Percentiles rank a stretch among this genome's conserved stretches.
Evolutionary conservation across 2,329 filamentous ascomycete genomes (phyloP).

Genomic region (Pseudopyricularia javanii): DNA sequence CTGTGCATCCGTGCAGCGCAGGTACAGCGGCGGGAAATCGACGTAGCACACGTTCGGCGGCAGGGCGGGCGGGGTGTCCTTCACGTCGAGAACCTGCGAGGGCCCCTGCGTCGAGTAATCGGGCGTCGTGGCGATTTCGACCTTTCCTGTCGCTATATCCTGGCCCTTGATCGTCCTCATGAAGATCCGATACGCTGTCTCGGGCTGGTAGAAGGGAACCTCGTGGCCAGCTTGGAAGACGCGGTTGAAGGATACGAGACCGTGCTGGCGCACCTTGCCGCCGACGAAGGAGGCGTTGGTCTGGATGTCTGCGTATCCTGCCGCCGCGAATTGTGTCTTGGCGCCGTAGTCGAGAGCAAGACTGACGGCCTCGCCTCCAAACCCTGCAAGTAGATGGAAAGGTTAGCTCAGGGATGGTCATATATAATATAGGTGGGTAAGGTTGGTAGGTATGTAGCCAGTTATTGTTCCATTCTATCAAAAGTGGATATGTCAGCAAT

Average conservation of each 20-base stretch:
- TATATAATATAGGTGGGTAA: too few species aligned
- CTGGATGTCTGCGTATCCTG: slow-evolving; percentile 53
- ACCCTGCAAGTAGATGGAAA: slow-evolving; percentile 18
- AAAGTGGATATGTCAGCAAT: neutral
- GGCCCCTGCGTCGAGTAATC: neutral
- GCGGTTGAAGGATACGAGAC: slow-evolving; percentile 47
- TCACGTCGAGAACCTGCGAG: neutral
- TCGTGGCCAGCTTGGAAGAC: slow-evolving; percentile 44
- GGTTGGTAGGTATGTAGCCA: slow-evolving; percentile 3
- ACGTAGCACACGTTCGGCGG: neutral
- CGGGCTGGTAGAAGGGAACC: slow-evolving; percentile 25
- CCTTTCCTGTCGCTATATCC: slow-evolving; percentile 32
- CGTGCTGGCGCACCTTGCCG: slow-evolving; percentile 53
- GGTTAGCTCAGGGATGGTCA: too few species aligned
- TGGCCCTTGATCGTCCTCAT: slow-evolving; percentile 33
- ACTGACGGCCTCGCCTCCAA: slow-evolving; percentile 34
- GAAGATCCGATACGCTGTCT: slow-evolving; percentile 32
- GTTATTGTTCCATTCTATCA: too few species aligned
- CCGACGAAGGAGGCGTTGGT: slow-evolving; percentile 46
- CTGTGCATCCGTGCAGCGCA: slow-evolving; percentile 23
- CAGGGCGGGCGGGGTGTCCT: neutral
- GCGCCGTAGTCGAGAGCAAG: slow-evolving; percentile 46
- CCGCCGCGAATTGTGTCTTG: slow-evolving; percentile 36
- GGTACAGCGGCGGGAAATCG: neutral
- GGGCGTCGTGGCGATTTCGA: neutral